Percentiles rank a stretch among this genome's conserved stretches.
Conservation (phyloP, 306 rosid genomes). For the Hippophae rhamnoides region DNA sequence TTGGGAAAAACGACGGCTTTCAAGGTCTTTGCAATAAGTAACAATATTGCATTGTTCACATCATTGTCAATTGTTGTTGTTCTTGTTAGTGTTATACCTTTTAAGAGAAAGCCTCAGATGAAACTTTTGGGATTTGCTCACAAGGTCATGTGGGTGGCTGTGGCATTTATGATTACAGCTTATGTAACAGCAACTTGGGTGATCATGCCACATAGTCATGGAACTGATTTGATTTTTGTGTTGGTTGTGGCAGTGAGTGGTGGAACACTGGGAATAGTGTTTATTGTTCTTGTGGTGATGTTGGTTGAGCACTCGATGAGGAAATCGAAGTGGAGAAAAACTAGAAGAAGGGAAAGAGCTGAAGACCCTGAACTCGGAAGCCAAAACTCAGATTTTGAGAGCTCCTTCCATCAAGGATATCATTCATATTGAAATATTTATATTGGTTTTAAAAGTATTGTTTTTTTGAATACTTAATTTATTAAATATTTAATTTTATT, state of each 20-base stretch:
- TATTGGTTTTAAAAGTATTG: too few species aligned
- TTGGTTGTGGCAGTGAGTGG: slow-evolving; percentile 31
- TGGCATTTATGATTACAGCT: slow-evolving; percentile 54
- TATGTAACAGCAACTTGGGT: slow-evolving; percentile 67
- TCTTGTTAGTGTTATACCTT: slow-evolving; percentile 68
- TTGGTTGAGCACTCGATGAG: slow-evolving; percentile 38
- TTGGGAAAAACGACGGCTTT: slow-evolving; percentile 40
- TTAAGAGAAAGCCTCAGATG: slow-evolving; percentile 37
- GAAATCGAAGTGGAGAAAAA: slow-evolving; percentile 43
- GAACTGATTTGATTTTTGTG: slow-evolving; percentile 27
- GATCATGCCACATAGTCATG: slow-evolving; percentile 32
- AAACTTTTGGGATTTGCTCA: slow-evolving; percentile 43
- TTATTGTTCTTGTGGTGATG: slow-evolving; percentile 39
- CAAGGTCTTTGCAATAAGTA: slow-evolving; percentile 61
- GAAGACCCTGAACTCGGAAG: slow-evolving; percentile 35
- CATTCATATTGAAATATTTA: slow-evolving; percentile 42
- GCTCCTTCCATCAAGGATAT: slow-evolving; percentile 43
- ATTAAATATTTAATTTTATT: too few species aligned
- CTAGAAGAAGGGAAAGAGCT: slow-evolving; percentile 21
- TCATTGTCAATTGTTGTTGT: slow-evolving; percentile 53
- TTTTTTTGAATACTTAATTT: too few species aligned
- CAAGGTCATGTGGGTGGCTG: slow-evolving; percentile 65
- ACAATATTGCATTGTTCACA: slow-evolving; percentile 55
- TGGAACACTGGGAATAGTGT: slow-evolving; percentile 45
- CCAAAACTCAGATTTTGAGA: slow-evolving; percentile 53